phyloP scores from a whole-genome alignment of 2,329 filamentous ascomycete species.

The Talaromyces sp. region DNA sequence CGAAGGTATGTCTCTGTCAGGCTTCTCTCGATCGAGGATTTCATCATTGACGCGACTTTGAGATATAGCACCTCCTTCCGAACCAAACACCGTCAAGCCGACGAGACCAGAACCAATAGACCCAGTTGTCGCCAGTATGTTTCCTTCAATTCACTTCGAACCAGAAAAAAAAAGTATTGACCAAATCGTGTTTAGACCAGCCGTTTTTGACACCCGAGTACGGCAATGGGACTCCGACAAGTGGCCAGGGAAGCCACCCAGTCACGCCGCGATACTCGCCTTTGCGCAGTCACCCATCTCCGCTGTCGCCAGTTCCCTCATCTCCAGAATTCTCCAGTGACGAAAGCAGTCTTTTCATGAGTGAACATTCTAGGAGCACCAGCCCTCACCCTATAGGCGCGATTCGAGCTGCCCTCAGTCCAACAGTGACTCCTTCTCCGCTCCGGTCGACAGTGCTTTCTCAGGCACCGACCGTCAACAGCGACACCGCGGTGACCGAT shows the following conservation, averaged over 20 bases:
- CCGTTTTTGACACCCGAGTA: conserved; percentile 43
- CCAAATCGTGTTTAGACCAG: conserved; percentile 25
- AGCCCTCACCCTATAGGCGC: conserved; percentile 2
- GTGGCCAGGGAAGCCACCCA: conserved; percentile 54
- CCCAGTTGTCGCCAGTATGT: conserved; percentile 53
- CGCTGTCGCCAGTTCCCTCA: conserved; percentile 32
- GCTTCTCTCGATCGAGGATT: not conserved
- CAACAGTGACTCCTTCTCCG: conserved; percentile 5
- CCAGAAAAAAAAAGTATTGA: not conserved
- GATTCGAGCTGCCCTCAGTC: conserved; percentile 5
- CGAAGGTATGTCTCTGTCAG: conserved; percentile 25
- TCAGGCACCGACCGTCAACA: conserved; percentile 3
- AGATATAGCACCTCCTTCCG: conserved; percentile 10
- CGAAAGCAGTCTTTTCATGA: conserved; percentile 32
- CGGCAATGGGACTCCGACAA: conserved; percentile 60
- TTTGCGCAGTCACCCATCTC: conserved; percentile 34
- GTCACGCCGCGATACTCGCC: conserved; percentile 50
- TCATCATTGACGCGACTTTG: not conserved
- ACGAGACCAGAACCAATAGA: conserved; percentile 51
- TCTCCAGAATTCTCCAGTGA: conserved; percentile 44
- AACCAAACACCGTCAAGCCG: conserved; percentile 25
- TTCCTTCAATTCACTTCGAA: not conserved
- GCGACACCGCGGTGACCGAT: conserved; percentile 7
- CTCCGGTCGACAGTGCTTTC: conserved; percentile 1
- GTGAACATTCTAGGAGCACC: not conserved